Percentiles rank a stretch among this genome's conserved stretches.
Evolutionary conservation across 169 alveolate genomes (phyloP).

Genomic region (Eimeria sp.): DNA sequence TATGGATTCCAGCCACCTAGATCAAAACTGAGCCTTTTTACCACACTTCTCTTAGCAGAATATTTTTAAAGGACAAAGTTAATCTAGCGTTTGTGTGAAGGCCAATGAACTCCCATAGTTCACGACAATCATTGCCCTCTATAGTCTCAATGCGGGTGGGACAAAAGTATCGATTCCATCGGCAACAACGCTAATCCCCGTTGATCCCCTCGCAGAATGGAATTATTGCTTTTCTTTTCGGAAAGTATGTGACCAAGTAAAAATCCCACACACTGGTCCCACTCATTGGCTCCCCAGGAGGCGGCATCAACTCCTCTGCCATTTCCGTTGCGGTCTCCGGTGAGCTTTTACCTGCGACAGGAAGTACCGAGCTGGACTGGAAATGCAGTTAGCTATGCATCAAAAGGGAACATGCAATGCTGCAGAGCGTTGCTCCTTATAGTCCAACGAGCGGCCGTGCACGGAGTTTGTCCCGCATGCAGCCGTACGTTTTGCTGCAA

Average conservation of each 20-base stretch:
- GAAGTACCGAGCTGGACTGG: neutral
- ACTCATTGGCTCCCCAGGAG: neutral
- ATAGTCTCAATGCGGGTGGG: neutral
- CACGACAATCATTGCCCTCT: neutral
- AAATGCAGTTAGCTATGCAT: neutral
- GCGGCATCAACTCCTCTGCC: neutral
- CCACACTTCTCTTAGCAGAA: neutral
- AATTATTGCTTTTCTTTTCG: neutral
- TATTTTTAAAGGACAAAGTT: neutral
- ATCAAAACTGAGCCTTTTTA: neutral
- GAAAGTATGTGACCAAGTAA: neutral
- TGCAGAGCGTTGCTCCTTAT: no score
- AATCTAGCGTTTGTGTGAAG: neutral
- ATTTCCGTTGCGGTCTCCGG: neutral
- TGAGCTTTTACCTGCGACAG: neutral
- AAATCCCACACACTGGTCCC: no score
- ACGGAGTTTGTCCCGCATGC: neutral
- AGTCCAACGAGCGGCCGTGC: slow-evolving; percentile 13
- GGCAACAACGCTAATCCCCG: neutral
- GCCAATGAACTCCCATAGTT: neutral
- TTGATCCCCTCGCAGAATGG: neutral
- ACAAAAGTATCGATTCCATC: neutral
- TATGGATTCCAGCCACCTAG: neutral
- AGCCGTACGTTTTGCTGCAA: no score
- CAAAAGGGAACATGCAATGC: no score